Percentiles rank a stretch among this genome's conserved stretches.
Conservation (phyloP, 225 moss, liverwort and hornwort species). For the Anthoceros angustus region DNA sequence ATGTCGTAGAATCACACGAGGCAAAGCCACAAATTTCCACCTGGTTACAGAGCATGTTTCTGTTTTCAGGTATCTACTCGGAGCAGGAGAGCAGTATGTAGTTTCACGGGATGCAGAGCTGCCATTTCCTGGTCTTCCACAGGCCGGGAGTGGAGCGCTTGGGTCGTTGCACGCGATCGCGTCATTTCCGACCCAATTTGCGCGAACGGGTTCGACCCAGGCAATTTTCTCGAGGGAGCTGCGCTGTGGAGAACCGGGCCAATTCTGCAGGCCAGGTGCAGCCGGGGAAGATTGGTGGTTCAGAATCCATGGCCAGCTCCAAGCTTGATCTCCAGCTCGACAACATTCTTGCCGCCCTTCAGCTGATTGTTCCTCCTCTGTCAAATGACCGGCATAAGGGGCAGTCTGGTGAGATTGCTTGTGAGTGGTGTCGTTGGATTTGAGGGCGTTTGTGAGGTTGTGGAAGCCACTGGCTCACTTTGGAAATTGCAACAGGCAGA, state of each 20-base stretch:
- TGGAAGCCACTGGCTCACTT: not conserved
- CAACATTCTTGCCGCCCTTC: slow-evolving; percentile 31
- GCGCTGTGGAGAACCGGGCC: too few relatives aligned
- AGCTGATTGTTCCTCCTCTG: slow-evolving; percentile 46
- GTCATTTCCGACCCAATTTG: slow-evolving; percentile 31
- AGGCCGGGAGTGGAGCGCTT: slow-evolving; percentile 18
- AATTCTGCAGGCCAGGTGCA: too few relatives aligned
- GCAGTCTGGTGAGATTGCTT: slow-evolving; percentile 53
- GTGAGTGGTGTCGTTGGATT: not conserved
- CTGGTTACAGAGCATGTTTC: too few relatives aligned
- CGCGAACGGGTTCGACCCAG: slow-evolving; percentile 16
- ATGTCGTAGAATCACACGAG: too few relatives aligned
- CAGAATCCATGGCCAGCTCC: slow-evolving; percentile 8
- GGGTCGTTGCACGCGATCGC: slow-evolving; percentile 26
- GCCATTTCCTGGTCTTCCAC: slow-evolving; percentile 27
- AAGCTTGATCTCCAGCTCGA: slow-evolving; percentile 17
- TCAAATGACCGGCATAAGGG: slow-evolving; percentile 60
- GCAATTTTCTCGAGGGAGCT: too few relatives aligned
- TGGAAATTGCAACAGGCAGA: slow-evolving; percentile 34
- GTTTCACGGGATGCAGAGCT: slow-evolving; percentile 28
- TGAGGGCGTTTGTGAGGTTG: not conserved
- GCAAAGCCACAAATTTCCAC: too few relatives aligned
- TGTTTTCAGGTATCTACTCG: too few relatives aligned
- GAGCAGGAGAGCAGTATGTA: too few relatives aligned
- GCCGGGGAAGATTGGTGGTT: slow-evolving; percentile 3